Base-by-base conservation (phyloP, 352 stramenopile genomes). In the Phytophthora pinifolia region DNA sequence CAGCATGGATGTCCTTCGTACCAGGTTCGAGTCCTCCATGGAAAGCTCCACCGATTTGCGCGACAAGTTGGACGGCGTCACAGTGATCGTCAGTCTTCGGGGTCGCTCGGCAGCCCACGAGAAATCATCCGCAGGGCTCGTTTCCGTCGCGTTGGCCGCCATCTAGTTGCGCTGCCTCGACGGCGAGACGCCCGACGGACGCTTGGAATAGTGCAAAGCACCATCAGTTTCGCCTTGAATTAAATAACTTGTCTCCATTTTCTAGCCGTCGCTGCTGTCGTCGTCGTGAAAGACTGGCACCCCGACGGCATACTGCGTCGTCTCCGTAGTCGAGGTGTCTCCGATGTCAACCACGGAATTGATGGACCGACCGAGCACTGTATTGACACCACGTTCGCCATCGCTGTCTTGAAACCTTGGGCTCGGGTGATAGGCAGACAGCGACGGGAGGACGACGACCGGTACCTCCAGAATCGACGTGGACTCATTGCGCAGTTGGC, bases 1-100 rank as follows among this genome's bases (percentile, higher is more conserved):
- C 17, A 89, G 61, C 35, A 73, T 53, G 22, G 79, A 89, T 22
- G 76, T 77, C 25, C 73, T 77, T 10, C 68, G 65, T 33, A 88
- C 59, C 27, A 76, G 43, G 33, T 66, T 54, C 6, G 70, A 54
- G 29, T 86, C 77, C n/a, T 67, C 63, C 12, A 69, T 15, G 0
- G 73, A 84, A 1, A 88, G 52, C 9, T 71, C 62, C 3, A 71
- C 52, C 13, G 62, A 67, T 38, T 59, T 71, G 12, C 58, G 45
- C 7, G 44, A 58, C 2, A 38, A 22, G 30, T 59, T 45, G 8
- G 36, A 57, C 14, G 62, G 46, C 9, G 54, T 52, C 10, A 64
- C 52, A 2, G 51, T 71, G 29, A 67, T 71, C 1, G 62, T 67
- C 6, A 67, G 18, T 2, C 62, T 46, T 45, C 62, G 62, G 31